Base-by-base conservation (phyloP, 305 asterid genomes). In the Plantago coronopus region DNA sequence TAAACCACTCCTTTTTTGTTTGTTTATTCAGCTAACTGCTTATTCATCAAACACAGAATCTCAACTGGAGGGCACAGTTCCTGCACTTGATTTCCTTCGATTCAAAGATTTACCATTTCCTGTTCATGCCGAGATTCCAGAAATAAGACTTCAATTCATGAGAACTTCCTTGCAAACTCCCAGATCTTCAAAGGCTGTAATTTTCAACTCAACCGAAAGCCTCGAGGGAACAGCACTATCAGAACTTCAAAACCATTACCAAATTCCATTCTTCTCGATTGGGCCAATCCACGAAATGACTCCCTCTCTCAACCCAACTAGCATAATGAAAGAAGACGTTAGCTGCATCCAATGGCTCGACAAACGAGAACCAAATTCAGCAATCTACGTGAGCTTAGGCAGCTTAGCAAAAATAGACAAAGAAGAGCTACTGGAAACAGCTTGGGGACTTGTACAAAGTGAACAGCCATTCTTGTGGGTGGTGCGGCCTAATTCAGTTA, bases 231-330 rank as follows among this genome's bases (percentile, higher is more conserved):
- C 57, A 45, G 53, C 67, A 1, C 18, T 51, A 44, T n/a, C 69
- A 27, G 78, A 76, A 13, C 22, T 21, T 22, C 23, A 18, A n/a
- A 71, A 57, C 2, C 65, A 69, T 3, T 57, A 54, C 64, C 44
- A 58, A 1, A 63, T 77, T 22, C 82, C 88, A 0, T 48, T 67
- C 68, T 81, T 79, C 74, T 20, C 76, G 3, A 54, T 76, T 12
- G 85, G 91, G 45, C 85, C 87, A 1, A 9, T 78, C 40, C 85
- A 82, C 71, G 78, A 79, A 69, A 54, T 73, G 51, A 48, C 64
- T 1, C 73, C 54, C 10, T 3, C 78, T 25, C 16, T 22, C 45
- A 46, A 8, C 21, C 4, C 44, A 1, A 31, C 73, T 0, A 77
- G 79, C 74, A 60, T 67, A 48, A 9, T 77, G 1, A 31, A 57